A percentile compares a stretch with the other conserved stretches of the same genome.
Evolutionary conservation across 139 green algal genomes (phyloP).

Genomic region (Eudorina sp.): DNA sequence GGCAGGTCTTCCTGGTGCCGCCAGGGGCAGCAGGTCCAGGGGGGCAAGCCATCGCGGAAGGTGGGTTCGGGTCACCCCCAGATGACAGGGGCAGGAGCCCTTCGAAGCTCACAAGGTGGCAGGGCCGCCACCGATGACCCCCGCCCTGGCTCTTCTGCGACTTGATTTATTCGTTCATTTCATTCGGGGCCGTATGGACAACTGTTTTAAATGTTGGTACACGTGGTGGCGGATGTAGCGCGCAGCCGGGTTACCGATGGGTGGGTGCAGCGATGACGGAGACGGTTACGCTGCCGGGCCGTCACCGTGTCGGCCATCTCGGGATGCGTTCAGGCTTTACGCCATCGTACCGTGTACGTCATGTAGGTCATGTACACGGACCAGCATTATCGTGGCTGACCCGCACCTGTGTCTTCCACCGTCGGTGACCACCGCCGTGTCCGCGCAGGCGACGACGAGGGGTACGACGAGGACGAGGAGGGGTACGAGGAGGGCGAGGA

Average conservation of each 20-base stretch:
- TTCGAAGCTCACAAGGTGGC: neutral
- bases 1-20: conserved; percentile 51
- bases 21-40: conserved; percentile 10
- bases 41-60: conserved; percentile 34
- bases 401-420: neutral
- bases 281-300: too few species aligned
- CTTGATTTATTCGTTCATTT: too few species aligned
- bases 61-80: too few species aligned
- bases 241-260: too few species aligned
- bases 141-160: too few species aligned
- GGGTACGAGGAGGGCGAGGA: conserved; percentile 39
- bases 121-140: neutral
- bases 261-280: too few species aligned
- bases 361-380: neutral
- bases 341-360: neutral
- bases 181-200: too few species aligned
- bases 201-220: neutral
- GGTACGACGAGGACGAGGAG: conserved; percentile 49
- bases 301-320: neutral
- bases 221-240: neutral
- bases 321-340: neutral
- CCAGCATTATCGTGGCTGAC: neutral
- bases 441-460: conserved; percentile 42
- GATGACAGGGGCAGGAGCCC: neutral
- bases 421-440: too few species aligned